Conservation (phyloP, 306 rosid genomes). For the Prunus campanulata region DNA sequence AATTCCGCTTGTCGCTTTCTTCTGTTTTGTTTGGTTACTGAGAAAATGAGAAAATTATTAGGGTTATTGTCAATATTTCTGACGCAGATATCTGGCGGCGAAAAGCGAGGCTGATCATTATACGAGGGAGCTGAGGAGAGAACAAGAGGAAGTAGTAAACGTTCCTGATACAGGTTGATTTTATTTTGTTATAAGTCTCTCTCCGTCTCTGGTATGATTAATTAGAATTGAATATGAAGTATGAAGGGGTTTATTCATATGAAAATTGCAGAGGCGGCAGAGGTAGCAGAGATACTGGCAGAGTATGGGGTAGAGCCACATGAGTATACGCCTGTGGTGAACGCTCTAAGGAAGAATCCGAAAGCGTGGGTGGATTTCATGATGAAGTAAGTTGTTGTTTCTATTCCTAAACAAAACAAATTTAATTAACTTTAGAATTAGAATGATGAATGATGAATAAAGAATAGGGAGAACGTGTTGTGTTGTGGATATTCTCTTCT, state of each 20-base stretch:
- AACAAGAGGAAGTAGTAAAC: slow-evolving; percentile 42
- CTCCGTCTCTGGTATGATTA: too few species aligned
- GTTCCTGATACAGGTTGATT: slow-evolving; percentile 53
- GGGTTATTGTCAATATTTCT: neutral
- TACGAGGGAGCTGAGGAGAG: slow-evolving; percentile 40
- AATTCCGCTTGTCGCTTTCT: neutral
- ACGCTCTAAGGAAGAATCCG: slow-evolving; percentile 72
- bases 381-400: slow-evolving; percentile 68
- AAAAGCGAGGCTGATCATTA: slow-evolving; percentile 56
- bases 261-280: slow-evolving; percentile 68
- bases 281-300: slow-evolving; percentile 74
- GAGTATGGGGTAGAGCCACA: slow-evolving; percentile 72
- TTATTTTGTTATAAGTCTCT: neutral
- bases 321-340: slow-evolving; percentile 80
- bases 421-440: too few species aligned
- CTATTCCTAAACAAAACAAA: too few species aligned
- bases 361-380: slow-evolving; percentile 96
- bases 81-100: slow-evolving; percentile 45
- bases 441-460: too few species aligned
- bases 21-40: neutral
- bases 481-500: neutral
- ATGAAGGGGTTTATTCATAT: neutral
- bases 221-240: too few species aligned
- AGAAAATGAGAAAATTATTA: neutral
- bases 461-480: neutral